phyloP scores from a whole-genome alignment of 495 filamentous ascomycete species.

The Annulohypoxylon maeteangense region DNA sequence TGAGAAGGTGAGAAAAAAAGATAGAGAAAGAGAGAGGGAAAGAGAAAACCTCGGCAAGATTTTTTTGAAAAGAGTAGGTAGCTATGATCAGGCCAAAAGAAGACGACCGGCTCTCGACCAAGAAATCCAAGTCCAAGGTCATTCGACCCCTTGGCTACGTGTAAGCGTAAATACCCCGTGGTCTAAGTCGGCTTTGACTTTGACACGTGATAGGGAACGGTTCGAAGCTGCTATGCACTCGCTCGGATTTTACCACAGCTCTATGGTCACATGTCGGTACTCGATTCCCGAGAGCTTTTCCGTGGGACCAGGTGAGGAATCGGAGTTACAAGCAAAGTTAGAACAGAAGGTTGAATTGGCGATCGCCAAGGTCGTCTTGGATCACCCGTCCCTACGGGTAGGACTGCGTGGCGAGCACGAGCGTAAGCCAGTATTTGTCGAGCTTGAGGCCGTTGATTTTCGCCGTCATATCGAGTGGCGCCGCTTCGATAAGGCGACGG shows the following conservation, averaged over 20 bases:
- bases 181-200: not conserved
- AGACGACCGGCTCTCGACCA: not conserved
- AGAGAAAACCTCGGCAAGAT: no score
- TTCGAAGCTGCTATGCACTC: conserved; percentile 44
- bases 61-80: not conserved
- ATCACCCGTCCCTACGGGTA: conserved; percentile 46
- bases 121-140: conserved; percentile 18
- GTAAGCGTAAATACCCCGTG: conserved; percentile 1
- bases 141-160: conserved; percentile 31
- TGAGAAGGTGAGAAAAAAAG: no score
- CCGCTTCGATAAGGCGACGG: not conserved
- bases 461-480: conserved; percentile 45
- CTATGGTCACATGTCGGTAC: conserved; percentile 50
- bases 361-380: conserved; percentile 47
- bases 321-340: conserved; percentile 7
- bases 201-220: conserved; percentile 28
- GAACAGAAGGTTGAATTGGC: conserved; percentile 37
- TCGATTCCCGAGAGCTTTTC: conserved; percentile 24
- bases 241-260: conserved; percentile 48
- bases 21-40: no score
- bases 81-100: conserved; percentile 6
- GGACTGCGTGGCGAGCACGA: conserved; percentile 46
- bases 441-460: conserved; percentile 44
- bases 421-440: conserved; percentile 45
- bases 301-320: not conserved